Evolutionary conservation across 2,329 filamentous ascomycete species (phyloP).

Genomic region (Aspergillus piperis): DNA sequence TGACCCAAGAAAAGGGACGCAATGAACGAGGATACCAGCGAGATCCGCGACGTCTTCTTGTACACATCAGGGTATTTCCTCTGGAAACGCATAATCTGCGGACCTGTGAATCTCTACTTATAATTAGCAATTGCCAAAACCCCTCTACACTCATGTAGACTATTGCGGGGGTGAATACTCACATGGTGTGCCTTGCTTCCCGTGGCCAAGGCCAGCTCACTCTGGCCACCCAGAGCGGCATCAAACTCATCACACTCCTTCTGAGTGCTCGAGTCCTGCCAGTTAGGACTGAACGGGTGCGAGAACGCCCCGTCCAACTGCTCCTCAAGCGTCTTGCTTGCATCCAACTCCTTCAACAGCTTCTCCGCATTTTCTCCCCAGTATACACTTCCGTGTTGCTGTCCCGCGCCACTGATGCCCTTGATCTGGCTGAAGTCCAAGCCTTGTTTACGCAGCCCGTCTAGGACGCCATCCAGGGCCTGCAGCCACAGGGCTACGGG

Average conservation of each 20-base stretch:
- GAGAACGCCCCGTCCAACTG: conserved; percentile 76
- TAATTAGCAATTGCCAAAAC: conserved; percentile 4
- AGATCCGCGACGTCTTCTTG: conserved; percentile 77
- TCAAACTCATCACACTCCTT: conserved; percentile 89
- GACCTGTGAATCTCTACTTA: conserved; percentile 85
- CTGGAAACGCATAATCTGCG: conserved; percentile 88
- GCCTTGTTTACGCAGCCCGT: conserved; percentile 67
- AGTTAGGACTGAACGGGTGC: conserved; percentile 88
- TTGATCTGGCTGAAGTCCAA: conserved; percentile 73
- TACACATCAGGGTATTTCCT: conserved; percentile 80
- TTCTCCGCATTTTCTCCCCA: conserved; percentile 73
- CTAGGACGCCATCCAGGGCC: conserved; percentile 81
- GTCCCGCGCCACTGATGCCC: conserved; percentile 86
- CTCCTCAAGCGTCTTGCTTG: conserved; percentile 64
- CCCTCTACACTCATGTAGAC: neutral
- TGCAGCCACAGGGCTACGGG: conserved; percentile 95
- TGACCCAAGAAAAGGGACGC: conserved; percentile 84
- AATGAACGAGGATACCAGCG: conserved; percentile 91
- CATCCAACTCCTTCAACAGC: conserved; percentile 63
- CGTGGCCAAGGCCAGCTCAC: conserved; percentile 73
- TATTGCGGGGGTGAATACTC: conserved; percentile 37
- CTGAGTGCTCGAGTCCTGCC: conserved; percentile 97
- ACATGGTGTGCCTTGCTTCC: conserved; percentile 95
- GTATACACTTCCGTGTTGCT: conserved; percentile 97
- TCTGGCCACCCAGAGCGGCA: conserved; percentile 63